Conservation (phyloP, 176 grass and related monocot genomes). For the Eleusine indica region DNA sequence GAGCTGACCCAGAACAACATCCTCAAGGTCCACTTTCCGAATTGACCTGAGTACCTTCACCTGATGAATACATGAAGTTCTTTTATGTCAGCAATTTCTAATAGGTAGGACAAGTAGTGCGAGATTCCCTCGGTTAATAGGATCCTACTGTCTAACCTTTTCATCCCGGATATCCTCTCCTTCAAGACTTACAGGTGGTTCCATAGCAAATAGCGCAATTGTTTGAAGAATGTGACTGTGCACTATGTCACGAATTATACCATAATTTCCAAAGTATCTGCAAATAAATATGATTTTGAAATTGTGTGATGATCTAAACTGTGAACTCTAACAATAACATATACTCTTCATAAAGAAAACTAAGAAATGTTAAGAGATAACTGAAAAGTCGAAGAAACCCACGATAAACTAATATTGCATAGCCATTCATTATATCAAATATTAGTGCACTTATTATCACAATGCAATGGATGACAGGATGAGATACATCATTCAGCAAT, state of each 20-base stretch:
- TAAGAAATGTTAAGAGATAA: constrained; percentile 27
- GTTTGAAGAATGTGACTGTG: constrained; percentile 95
- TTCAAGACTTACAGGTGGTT: constrained; percentile 85
- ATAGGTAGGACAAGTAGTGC: constrained; percentile 2
- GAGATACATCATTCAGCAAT: neutral
- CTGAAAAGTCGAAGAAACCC: constrained; percentile 30
- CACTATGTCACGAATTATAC: constrained; percentile 89
- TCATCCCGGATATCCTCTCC: constrained; percentile 98
- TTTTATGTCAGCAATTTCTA: constrained; percentile 26
- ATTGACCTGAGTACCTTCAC: constrained; percentile 95
- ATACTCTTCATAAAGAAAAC: neutral
- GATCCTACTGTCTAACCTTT: constrained; percentile 55
- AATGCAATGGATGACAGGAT: neutral
- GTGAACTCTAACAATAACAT: neutral
- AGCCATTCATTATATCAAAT: neutral
- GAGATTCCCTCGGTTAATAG: neutral
- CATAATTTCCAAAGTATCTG: constrained; percentile 91
- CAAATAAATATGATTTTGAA: constrained; percentile 9
- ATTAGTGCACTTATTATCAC: neutral
- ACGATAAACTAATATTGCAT: constrained; percentile 15
- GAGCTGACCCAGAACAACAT: constrained; percentile 88
- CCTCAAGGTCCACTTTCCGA: constrained; percentile 70
- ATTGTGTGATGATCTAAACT: constrained; percentile 9
- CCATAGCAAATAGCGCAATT: constrained; percentile 92
- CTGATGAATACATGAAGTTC: constrained; percentile 47